Percentiles rank a stretch among this genome's conserved stretches.
These are phyloP conservation scores for Aspergillus japonicus DNA, from an alignment of 2,329 filamentous ascomycete genomes.

Conservation along the genomic window DNA sequence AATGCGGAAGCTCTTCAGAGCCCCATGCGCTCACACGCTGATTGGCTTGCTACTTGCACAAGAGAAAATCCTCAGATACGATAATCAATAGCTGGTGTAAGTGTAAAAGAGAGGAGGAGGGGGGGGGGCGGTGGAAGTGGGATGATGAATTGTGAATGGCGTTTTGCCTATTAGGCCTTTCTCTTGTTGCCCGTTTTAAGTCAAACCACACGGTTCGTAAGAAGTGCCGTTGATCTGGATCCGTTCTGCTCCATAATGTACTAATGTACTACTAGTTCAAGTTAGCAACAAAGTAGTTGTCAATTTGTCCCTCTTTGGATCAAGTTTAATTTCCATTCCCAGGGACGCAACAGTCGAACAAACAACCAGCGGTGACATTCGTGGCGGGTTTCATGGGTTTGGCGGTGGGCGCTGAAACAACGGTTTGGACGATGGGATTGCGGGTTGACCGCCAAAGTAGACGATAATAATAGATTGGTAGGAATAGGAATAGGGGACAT, in stretches of 20 bases:
- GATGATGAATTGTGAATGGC: not conserved
- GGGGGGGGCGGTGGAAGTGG: not conserved
- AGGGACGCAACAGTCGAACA: not conserved
- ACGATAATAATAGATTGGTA: not conserved
- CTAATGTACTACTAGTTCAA: not conserved
- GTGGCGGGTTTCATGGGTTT: not conserved
- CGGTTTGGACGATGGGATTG: not conserved
- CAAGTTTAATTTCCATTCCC: not conserved
- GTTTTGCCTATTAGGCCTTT: too few relatives aligned
- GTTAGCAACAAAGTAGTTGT: not conserved
- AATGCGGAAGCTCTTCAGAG: not conserved
- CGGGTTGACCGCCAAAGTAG: conserved; percentile 7
- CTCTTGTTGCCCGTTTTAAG: not conserved
- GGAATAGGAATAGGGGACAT: not conserved
- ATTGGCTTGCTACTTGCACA: not conserved
- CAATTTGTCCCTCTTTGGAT: not conserved
- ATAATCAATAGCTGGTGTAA: not conserved
- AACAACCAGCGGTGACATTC: conserved; percentile 9
- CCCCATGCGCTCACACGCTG: not conserved
- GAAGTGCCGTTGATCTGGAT: not conserved
- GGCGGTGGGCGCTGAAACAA: conserved; percentile 10
- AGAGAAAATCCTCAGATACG: not conserved
- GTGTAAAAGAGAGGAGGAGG: not conserved
- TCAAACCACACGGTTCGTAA: not conserved
- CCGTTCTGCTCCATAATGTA: not conserved